Base-by-base conservation (phyloP, 1,139 yeast species). In the Chernovozyma sophiae-reginae region DNA sequence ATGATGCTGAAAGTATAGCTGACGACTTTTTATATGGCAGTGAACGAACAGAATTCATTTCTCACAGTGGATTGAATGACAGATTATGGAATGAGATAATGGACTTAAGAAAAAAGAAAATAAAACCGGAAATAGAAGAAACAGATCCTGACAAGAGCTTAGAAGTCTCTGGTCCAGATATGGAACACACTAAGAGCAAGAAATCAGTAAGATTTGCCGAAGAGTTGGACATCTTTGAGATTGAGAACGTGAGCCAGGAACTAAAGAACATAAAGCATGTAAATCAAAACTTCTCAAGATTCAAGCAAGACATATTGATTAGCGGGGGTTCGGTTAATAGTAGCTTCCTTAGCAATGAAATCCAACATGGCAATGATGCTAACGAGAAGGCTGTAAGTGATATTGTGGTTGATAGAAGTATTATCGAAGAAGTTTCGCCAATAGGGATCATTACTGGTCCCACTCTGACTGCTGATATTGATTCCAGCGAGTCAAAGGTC, bases 161-260 rank as follows among this genome's bases (percentile, higher is more conserved):
- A 24, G 13, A 19, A 22, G 18, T 10, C 14, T 6, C 15, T 29
- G 4, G 23, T 32, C 16, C 10, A n/a, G 18, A 18, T 12, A 17
- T 12, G 6, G 26, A 30, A 2, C 17, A 13, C 27, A 29, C 24
- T 13, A 28, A 35, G 12, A 11, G 30, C n/a, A 63, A 62, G 44
- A 77, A 77, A 46, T 55, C 67, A 7, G 86, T 80, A 17, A 64
- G 72, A 16, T 80, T 79, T 56, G 71, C 79, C 1, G 62, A 69
- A 2, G 53, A 58, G 2, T 62, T 78, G 33, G 75, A 78, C 38
- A 68, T 81, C n/a, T 75, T 74, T 39, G 81, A 78, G 46, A 68
- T 81, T 20, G 83, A 77, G 35, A 76, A 73, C 48, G 62, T 79
- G 13, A 77, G 81, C 52, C 71, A 68, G 24, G 72, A 71, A 33